Base-by-base conservation (phyloP, 306 rosid species). In the Datisca glomerata region DNA sequence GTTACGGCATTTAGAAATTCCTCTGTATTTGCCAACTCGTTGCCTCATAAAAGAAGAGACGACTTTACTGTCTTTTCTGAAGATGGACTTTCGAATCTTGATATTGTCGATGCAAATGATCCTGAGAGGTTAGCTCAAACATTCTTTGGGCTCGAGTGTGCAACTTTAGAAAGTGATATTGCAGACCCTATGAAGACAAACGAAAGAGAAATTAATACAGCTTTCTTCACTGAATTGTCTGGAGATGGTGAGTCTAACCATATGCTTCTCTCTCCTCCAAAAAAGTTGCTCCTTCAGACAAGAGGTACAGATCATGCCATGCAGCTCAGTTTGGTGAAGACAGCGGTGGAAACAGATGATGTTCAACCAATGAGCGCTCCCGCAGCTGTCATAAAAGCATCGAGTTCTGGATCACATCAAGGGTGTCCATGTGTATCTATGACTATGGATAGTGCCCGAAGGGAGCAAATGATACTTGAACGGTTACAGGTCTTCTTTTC, bases 381-480 rank as follows among this genome's bases (percentile, higher is more conserved):
- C 57, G 58, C 66, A 18, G 50, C 53, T 53, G 45, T 34, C 56
- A 56, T 52, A 45, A 73, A 61, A 44, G 40, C 70, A 41, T 48
- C 42, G 29, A 41, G 27, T 53, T 39, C 70, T 48, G 69, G 60
- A 54, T 58, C 80, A 42, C 23, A 33, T 60, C 72, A 56, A 53
- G 67, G 73, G 67, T 51, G 55, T 67, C 70, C 73, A 29, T 61
- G 66, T 60, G 33, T 61, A 41, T 47, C 78, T 53, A 67, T 69
- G 43, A 67, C 79, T 1, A 51, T 49, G 49, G 80, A 75, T 43
- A 52, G 60, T 47, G 43, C 63, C 39, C 56, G 74, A 69, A 80
- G 93, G 70, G 91, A 85, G 60, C 80, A 72, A 63, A 74, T 50
- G 63, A 77, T 80, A 67, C 77, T 89, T 39, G 81, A 83, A 64